Base-by-base conservation (phyloP, 2,329 filamentous ascomycete genomes). In the Leptoxyphium fumago region DNA sequence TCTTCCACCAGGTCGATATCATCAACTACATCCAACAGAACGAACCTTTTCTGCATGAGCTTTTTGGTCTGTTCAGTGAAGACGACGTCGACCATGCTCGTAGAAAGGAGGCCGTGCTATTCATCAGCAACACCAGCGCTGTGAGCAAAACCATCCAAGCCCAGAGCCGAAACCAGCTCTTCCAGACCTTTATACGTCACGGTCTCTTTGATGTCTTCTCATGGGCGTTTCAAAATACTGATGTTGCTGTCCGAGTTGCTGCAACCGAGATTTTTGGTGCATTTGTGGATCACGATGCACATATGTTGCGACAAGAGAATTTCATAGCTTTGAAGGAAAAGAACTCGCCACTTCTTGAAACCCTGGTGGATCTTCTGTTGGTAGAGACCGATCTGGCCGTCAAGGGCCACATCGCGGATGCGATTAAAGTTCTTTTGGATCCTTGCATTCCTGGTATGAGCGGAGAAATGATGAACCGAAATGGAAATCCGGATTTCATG, bases 1-100 rank as follows among this genome's bases (percentile, higher is more conserved):
- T 95, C 69, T 98, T 94, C 72, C 91, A 96, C 66, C 91, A 98
- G 67, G 88, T 96, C 55, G 91, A 96, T 58, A 95, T 98, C 58
- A 82, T 98, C 41, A 84, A 89, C 58, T 85, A 96, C 64, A 72
- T 98, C n/a, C 88, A 95, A 62, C 73, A 72, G 21, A 94, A 94
- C 55, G 70, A 70, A 1, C 65, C 67, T 1, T 95, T 94, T 56
- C 68, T 96, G 26, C 80, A 78, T 52, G 85, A 95, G 49, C 73
- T 96, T 3, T 98, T 96, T 61, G 74, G 75, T 43, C 86, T 96
- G 49, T 95, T 96, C 57, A 75, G 73, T 15, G 68, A 77, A 0
- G 70, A 78, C 18, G 76, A 78, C 47, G 61, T 64, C 43, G 78
- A 84, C 41, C 43, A 45, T 11, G 78, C 77, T 57, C 78, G 83